phyloP scores from a whole-genome alignment of 176 grass and related monocot species.

The Musa itinerans region DNA sequence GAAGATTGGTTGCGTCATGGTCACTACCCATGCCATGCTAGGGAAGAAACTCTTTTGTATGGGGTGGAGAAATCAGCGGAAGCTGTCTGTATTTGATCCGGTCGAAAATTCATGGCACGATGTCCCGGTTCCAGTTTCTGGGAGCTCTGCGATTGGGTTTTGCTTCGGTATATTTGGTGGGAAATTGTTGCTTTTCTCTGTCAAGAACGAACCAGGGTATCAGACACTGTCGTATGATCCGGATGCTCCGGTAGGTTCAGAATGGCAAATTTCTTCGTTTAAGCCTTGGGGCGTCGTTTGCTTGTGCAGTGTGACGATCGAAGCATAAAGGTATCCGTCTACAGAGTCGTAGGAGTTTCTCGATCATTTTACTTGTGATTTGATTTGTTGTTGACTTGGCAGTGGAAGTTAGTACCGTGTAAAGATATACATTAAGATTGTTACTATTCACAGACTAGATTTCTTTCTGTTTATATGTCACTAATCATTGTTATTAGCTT shows the following conservation, averaged over 20 bases:
- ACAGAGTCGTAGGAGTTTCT: neutral
- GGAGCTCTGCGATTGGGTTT: constrained; percentile 38
- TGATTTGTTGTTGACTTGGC: neutral
- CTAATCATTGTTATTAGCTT: too few relatives aligned
- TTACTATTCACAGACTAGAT: too few relatives aligned
- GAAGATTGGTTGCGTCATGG: constrained; percentile 82
- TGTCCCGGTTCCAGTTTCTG: constrained; percentile 34
- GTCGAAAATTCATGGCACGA: constrained; percentile 33
- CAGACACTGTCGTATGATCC: constrained; percentile 53
- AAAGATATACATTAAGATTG: too few relatives aligned
- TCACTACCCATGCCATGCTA: constrained; percentile 43
- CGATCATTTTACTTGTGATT: neutral
- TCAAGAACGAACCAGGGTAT: constrained; percentile 35
- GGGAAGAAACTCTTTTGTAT: constrained; percentile 39
- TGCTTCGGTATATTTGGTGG: constrained; percentile 39
- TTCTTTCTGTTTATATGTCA: too few relatives aligned
- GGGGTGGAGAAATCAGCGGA: constrained; percentile 57
- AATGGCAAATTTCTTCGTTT: constrained; percentile 46
- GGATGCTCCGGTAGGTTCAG: constrained; percentile 24
- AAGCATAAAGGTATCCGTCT: constrained; percentile 27
- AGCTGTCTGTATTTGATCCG: constrained; percentile 35
- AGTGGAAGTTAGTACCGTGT: too few relatives aligned
- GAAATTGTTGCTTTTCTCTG: constrained; percentile 53
- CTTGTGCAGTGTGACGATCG: constrained; percentile 52
- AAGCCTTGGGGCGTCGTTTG: constrained; percentile 36